Evolutionary conservation across 495 filamentous ascomycete genomes (phyloP).

Genomic region (Talaromyces adpressus): DNA sequence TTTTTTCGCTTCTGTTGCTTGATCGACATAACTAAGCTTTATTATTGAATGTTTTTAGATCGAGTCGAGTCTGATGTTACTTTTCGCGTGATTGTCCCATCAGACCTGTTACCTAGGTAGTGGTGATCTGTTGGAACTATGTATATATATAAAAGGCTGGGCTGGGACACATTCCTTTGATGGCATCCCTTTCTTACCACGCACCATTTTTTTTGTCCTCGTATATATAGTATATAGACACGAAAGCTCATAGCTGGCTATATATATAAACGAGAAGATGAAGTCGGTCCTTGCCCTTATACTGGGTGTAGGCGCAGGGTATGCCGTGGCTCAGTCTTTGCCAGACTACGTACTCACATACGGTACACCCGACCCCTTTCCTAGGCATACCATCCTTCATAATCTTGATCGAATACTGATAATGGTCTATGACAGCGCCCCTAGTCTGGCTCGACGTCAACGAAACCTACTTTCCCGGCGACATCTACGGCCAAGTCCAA

Average conservation of each 20-base stretch:
- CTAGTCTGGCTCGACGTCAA: constrained; percentile 49
- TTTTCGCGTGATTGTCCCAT: background rate
- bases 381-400: no score
- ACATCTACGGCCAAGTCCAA: constrained; percentile 47
- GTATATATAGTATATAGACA: background rate
- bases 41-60: background rate
- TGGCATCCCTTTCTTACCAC: background rate
- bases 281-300: constrained; percentile 3
- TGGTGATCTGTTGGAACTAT: background rate
- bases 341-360: constrained; percentile 26
- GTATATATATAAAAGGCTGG: background rate
- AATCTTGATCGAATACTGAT: background rate
- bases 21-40: background rate
- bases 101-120: no score
- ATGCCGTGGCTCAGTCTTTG: constrained; percentile 8
- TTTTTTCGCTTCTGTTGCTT: background rate
- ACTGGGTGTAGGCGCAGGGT: background rate
- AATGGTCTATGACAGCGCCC: constrained; percentile 24
- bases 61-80: background rate
- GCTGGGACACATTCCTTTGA: background rate
- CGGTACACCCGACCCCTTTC: constrained; percentile 9
- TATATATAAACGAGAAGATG: background rate
- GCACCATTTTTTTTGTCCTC: background rate
- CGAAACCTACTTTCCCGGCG: constrained; percentile 53
- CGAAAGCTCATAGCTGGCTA: background rate